Evolutionary conservation across 1,284 basidiomycete genomes (phyloP).

Genomic region (Cryptococcus depauperatus): DNA sequence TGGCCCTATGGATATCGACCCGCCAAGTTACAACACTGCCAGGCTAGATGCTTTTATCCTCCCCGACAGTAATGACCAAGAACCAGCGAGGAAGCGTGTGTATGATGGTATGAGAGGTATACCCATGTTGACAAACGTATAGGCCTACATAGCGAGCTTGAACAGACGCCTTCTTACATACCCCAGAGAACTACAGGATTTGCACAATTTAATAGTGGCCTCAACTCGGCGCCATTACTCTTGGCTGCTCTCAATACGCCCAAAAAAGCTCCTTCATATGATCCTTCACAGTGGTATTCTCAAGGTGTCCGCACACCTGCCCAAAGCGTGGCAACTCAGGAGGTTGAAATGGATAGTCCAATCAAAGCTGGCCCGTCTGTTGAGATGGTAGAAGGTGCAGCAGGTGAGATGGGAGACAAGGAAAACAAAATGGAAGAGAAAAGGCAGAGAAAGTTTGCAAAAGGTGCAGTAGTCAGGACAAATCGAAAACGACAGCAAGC

Average conservation of each 20-base stretch:
- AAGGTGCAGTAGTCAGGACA: slow-evolving; percentile 62
- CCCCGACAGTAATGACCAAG: slow-evolving; percentile 27
- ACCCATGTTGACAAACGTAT: neutral
- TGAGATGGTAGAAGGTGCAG: neutral
- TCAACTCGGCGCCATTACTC: slow-evolving; percentile 7
- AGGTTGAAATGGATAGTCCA: slow-evolving; percentile 40
- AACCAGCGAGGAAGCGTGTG: slow-evolving; percentile 39
- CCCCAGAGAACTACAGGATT: slow-evolving; percentile 9
- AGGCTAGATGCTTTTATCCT: slow-evolving; percentile 27
- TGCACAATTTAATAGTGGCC: slow-evolving; percentile 10
- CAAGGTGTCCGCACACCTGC: slow-evolving; percentile 9
- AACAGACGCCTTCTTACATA: slow-evolving; percentile 10
- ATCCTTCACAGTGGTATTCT: slow-evolving; percentile 31
- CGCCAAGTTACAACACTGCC: slow-evolving; percentile 16
- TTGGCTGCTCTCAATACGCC: slow-evolving; percentile 11
- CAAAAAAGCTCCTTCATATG: slow-evolving; percentile 20
- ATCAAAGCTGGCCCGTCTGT: slow-evolving; percentile 5
- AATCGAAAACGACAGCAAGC: slow-evolving; percentile 53
- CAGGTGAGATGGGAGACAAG: slow-evolving; percentile 7
- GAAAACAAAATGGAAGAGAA: slow-evolving; percentile 5
- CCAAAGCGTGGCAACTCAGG: slow-evolving; percentile 21
- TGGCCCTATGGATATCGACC: slow-evolving; percentile 40
- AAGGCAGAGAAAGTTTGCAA: slow-evolving; percentile 43
- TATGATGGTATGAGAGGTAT: neutral
- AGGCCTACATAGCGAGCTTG: slow-evolving; percentile 37